Percentiles rank a stretch among this genome's conserved stretches.
phyloP scores from a whole-genome alignment of 805 yeast species.

The Cyberlindnera maritima region DNA sequence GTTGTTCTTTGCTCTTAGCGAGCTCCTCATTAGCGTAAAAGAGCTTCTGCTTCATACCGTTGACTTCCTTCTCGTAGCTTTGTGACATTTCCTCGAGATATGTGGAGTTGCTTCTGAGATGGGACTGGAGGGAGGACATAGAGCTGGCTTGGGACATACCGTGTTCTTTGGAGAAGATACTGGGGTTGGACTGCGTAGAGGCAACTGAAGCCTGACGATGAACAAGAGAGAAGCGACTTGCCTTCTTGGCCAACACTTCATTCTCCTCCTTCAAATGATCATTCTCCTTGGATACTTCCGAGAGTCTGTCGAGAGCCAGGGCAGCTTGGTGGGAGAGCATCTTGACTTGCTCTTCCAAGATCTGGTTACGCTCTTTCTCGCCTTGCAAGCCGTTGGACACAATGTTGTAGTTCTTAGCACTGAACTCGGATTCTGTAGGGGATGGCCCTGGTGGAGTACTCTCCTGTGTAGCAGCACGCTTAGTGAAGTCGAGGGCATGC shows the following conservation, averaged over 20 bases:
- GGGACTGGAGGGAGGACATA: slow-evolving; percentile 17
- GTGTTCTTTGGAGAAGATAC: slow-evolving; percentile 8
- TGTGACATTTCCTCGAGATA: slow-evolving; percentile 5
- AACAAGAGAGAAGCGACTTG: slow-evolving; percentile 7
- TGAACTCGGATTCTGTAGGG: slow-evolving; percentile 16
- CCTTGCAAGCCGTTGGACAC: slow-evolving; percentile 24
- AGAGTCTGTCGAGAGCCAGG: slow-evolving; percentile 24
- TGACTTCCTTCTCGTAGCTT: slow-evolving; percentile 16
- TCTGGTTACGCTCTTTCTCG: slow-evolving; percentile 27
- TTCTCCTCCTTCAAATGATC: slow-evolving; percentile 20
- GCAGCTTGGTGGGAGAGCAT: slow-evolving; percentile 28
- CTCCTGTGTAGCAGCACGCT: slow-evolving; percentile 3
- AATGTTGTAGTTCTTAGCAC: slow-evolving; percentile 5
- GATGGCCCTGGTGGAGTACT: slow-evolving; percentile 3
- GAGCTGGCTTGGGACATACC: slow-evolving; percentile 23
- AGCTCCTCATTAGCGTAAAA: slow-evolving; percentile 9
- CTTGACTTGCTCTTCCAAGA: slow-evolving; percentile 27
- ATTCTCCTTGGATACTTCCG: slow-evolving; percentile 23
- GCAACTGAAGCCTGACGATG: slow-evolving; percentile 17
- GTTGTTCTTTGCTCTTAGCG: slow-evolving; percentile 1
- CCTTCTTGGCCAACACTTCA: slow-evolving; percentile 10
- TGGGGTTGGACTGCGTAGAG: slow-evolving; percentile 6
- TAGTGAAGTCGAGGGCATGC: slow-evolving; percentile 13
- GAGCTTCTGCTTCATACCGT: slow-evolving; percentile 10
- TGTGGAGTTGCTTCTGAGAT: slow-evolving; percentile 4